Base-by-base conservation (phyloP, 352 stramenopile genomes). In the Pythium scleroteichum region DNA sequence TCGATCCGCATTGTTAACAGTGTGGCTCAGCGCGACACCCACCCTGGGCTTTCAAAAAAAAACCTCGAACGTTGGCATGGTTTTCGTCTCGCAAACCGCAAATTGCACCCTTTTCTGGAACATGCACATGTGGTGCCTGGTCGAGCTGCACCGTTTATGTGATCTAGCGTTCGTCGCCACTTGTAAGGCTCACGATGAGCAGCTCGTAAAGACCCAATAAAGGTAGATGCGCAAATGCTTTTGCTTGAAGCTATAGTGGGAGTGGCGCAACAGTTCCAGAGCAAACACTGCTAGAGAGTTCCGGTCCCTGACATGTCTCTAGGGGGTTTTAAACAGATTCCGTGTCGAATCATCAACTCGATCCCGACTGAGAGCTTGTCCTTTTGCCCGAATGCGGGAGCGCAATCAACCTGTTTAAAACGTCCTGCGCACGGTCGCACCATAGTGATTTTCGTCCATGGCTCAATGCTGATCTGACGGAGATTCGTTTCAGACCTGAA, bases 191-290 rank as follows among this genome's bases (percentile, higher is more conserved):
- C 17, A 44, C 4, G 38, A 44, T 20, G 38, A 44, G 13, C 4
- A 17, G 38, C 17, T 20, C 38, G 13, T 17, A 13, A 54, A 41
- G 47, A 54, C 26, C 9, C 47, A 32, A 17, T 41, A 27, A 32
- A 35, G 23, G 13, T 44, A 13, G 35, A 58, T 12, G 38, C 33
- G 9, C 22, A 4, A 29, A n/a, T 23, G 48, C 32, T 52, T n/a
- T 32, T 60, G 27, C 53, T 60, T 53, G 53, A 60, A 60, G 53
- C 45, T 53, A 60, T 35, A 55, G 55, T 62, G 55, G 55, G 55
- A 62, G 47, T 53, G 42, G 48, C 55, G 42, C 55, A 26, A 62
- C 45, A 22, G 20, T 26, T 39, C 50, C 48, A 57, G 20, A 22
- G 29, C 26, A 19, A 29, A 16, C 6, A 20, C 24, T n/a, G 16